Percentiles rank a stretch among this genome's conserved stretches.
phyloP scores from a whole-genome alignment of 2,329 filamentous ascomycete genomes.

The Escovopsis weberi region DNA sequence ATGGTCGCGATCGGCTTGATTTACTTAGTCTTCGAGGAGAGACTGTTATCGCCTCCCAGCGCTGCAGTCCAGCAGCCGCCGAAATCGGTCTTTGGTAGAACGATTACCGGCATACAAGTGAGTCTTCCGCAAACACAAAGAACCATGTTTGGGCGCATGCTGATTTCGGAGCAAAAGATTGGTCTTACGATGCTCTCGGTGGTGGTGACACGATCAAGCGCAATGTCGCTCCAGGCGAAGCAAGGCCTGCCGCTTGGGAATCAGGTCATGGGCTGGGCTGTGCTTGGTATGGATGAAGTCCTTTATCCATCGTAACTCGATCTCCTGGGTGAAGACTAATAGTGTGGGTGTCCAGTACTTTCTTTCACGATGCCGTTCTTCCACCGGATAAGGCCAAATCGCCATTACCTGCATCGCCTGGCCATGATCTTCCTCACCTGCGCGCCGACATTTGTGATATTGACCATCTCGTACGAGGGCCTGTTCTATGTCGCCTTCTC shows the following conservation, averaged over 20 bases:
- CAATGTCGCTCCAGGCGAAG: conserved; percentile 72
- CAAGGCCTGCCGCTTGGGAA: conserved; percentile 76
- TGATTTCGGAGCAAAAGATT: conserved; percentile 28
- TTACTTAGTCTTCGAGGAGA: conserved; percentile 70
- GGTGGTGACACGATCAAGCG: conserved; percentile 74
- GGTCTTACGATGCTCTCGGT: conserved; percentile 71
- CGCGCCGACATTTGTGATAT: conserved; percentile 83
- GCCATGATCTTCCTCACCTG: conserved; percentile 85
- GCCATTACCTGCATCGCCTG: conserved; percentile 79
- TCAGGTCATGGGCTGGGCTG: conserved; percentile 71
- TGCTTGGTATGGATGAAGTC: conserved; percentile 45
- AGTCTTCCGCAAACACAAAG: conserved; percentile 6
- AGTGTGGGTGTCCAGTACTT: conserved; percentile 32
- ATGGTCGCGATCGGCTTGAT: conserved; percentile 65
- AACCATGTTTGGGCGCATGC: not conserved
- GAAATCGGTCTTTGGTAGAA: conserved; percentile 35
- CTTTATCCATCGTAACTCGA: not conserved
- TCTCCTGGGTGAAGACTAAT: conserved; percentile 3
- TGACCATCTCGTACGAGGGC: conserved; percentile 94
- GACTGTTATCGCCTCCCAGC: conserved; percentile 28
- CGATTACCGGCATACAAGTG: conserved; percentile 53
- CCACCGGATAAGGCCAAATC: conserved; percentile 69
- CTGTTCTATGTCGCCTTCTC: conserved; percentile 91
- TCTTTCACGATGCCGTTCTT: conserved; percentile 69
- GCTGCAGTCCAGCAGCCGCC: conserved; percentile 2